phyloP scores from a whole-genome alignment of 768 basidiomycete genomes.

The Pulveroboletus frians region DNA sequence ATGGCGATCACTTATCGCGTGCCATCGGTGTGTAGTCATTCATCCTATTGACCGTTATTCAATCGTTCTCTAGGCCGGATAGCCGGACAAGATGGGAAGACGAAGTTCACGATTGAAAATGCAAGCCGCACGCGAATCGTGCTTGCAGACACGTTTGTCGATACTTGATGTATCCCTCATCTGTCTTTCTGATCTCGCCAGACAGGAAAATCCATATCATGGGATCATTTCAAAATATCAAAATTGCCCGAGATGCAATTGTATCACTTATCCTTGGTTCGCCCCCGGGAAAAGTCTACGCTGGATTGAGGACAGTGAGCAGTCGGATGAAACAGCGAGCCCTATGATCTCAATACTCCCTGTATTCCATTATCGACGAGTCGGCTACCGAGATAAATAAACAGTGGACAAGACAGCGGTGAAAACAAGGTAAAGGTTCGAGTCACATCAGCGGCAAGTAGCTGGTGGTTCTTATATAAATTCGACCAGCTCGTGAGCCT shows the following conservation, averaged over 20 bases:
- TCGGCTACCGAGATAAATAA: constrained; percentile 3
- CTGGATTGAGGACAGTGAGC: constrained; percentile 85
- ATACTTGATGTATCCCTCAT: neutral
- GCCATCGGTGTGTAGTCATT: constrained; percentile 71
- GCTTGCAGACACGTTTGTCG: constrained; percentile 88
- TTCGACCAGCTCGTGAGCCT: constrained; percentile 13
- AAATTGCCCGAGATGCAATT: constrained; percentile 92
- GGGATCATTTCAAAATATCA: constrained; percentile 98
- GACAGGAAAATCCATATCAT: constrained; percentile 95
- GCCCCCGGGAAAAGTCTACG: constrained; percentile 91
- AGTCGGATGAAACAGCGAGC: constrained; percentile 92
- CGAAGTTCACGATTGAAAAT: constrained; percentile 98
- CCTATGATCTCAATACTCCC: constrained; percentile 39
- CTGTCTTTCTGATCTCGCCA: constrained; percentile 8
- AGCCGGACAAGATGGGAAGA: constrained; percentile 97
- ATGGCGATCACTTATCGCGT: constrained; percentile 96
- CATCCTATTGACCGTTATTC: neutral
- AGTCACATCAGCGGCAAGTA: neutral
- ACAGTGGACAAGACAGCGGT: neutral
- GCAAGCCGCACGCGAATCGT: constrained; percentile 96
- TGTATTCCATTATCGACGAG: constrained; percentile 9
- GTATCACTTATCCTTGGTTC: constrained; percentile 94
- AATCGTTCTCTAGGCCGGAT: constrained; percentile 66
- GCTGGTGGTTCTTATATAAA: constrained; percentile 5
- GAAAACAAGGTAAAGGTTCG: neutral